phyloP scores from a whole-genome alignment of 768 basidiomycete species.

The Boletellus emodensis region DNA sequence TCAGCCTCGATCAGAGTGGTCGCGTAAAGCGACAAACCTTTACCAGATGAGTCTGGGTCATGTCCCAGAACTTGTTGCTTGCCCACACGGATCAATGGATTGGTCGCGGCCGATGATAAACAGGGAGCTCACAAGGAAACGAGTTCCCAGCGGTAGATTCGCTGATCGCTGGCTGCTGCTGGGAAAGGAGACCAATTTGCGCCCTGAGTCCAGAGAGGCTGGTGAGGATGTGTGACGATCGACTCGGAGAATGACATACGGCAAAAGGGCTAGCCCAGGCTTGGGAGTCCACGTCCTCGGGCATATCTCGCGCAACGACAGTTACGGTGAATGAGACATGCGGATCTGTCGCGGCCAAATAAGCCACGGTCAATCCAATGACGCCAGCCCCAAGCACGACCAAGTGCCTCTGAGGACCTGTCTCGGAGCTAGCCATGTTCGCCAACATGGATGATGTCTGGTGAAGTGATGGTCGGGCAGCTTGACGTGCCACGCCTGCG shows the following conservation, averaged over 20 bases:
- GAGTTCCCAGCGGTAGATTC: slow-evolving; percentile 36
- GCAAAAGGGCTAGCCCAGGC: slow-evolving; percentile 52
- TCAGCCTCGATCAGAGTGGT: background rate
- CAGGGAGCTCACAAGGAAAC: slow-evolving; percentile 37
- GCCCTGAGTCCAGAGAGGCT: slow-evolving; percentile 28
- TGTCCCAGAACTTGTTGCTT: slow-evolving; percentile 46
- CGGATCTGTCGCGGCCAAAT: slow-evolving; percentile 21
- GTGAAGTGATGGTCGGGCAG: no score
- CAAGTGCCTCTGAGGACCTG: slow-evolving; percentile 7
- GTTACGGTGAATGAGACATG: slow-evolving; percentile 19
- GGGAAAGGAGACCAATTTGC: slow-evolving; percentile 47
- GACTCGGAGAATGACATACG: slow-evolving; percentile 24
- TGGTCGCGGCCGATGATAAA: background rate
- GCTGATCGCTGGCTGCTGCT: slow-evolving; percentile 31
- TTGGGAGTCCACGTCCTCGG: slow-evolving; percentile 36
- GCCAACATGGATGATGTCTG: no score
- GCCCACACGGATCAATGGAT: slow-evolving; percentile 4
- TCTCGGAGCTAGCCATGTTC: slow-evolving; percentile 11
- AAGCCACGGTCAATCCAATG: slow-evolving; percentile 37
- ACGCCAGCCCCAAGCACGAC: slow-evolving; percentile 39
- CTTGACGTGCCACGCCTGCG: no score
- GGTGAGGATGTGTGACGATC: background rate
- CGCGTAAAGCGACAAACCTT: slow-evolving; percentile 26
- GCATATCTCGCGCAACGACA: slow-evolving; percentile 37
- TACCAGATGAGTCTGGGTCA: slow-evolving; percentile 42